These are phyloP conservation scores for Diaporthe ilicicola DNA, from an alignment of 2,329 filamentous ascomycete species.

Conservation along the genomic window DNA sequence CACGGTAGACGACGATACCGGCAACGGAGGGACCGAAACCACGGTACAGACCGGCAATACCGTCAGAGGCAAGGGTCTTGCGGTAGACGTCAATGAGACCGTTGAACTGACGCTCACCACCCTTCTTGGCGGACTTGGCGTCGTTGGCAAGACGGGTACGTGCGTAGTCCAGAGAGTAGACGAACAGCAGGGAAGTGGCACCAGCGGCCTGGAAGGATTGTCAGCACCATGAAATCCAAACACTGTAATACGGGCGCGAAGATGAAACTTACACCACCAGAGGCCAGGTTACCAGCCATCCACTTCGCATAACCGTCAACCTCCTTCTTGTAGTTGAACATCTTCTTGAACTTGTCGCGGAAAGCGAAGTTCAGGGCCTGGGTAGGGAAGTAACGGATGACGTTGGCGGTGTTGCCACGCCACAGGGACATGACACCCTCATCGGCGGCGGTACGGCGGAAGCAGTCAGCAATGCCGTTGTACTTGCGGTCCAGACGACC, in stretches of 20 bases:
- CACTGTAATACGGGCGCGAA: not conserved
- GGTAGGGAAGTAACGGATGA: conserved; percentile 99
- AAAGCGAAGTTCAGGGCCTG: conserved; percentile 99
- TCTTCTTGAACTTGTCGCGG: conserved; percentile 99
- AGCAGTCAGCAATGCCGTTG: conserved; percentile 93
- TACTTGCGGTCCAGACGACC: conserved; percentile 99
- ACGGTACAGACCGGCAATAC: conserved; percentile 99
- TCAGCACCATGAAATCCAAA: conserved; percentile 25
- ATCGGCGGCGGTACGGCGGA: conserved; percentile 85
- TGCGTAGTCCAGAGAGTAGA: conserved; percentile 99
- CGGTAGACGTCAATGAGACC: conserved; percentile 99
- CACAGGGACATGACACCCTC: conserved; percentile 97
- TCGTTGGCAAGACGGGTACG: conserved; percentile 99
- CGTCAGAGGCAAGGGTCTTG: conserved; percentile 98
- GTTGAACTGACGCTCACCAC: conserved; percentile 99
- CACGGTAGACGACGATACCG: conserved; percentile 99
- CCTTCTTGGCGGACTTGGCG: conserved; percentile 96
- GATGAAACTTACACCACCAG: conserved; percentile 86
- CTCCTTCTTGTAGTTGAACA: conserved; percentile 99
- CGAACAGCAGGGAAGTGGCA: conserved; percentile 99
- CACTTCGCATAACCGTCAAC: conserved; percentile 97
- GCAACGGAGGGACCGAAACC: conserved; percentile 99
- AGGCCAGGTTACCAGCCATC: conserved; percentile 99
- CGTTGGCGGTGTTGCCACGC: conserved; percentile 99
- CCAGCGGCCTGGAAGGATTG: conserved; percentile 76